These are phyloP conservation scores for Phytophthora sansomeana DNA, from an alignment of 352 stramenopile species.

Conservation along the genomic window DNA sequence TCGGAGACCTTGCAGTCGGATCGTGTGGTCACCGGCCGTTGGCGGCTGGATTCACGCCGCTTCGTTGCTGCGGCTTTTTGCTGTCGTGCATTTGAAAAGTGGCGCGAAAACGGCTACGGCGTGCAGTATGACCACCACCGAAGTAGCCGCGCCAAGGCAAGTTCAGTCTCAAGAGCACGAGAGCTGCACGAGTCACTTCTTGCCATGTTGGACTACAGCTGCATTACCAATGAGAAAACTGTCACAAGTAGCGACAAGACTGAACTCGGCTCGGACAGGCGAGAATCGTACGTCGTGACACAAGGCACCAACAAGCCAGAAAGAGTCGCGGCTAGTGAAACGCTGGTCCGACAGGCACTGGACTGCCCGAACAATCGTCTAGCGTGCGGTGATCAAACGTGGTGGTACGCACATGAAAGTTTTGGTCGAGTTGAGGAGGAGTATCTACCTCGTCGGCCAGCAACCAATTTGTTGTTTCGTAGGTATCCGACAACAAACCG, in stretches of 20 bases:
- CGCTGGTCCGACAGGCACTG: neutral
- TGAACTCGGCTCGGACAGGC: constrained; percentile 30
- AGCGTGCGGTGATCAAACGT: constrained; percentile 7
- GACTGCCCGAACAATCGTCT: neutral
- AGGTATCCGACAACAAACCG: no score
- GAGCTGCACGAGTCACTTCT: constrained; percentile 4
- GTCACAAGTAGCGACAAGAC: constrained; percentile 17
- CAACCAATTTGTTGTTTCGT: neutral
- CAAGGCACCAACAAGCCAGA: constrained; percentile 18
- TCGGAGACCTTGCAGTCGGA: neutral
- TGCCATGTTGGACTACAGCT: neutral
- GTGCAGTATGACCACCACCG: constrained; percentile 4
- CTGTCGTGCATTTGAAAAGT: constrained; percentile 16
- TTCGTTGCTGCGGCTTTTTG: constrained; percentile 15
- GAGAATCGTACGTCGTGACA: constrained; percentile 8
- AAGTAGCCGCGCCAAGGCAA: neutral
- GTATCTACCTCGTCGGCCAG: neutral
- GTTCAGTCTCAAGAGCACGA: neutral
- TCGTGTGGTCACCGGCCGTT: constrained; percentile 9
- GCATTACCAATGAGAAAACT: constrained; percentile 8
- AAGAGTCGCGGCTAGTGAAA: constrained; percentile 33
- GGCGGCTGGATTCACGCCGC: neutral
- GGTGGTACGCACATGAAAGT: constrained; percentile 1
- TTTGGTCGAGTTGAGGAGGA: neutral
- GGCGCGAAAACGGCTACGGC: constrained; percentile 14